Evolutionary conservation across 306 rosid genomes (phyloP).

Genomic region (Inga oerstediana): DNA sequence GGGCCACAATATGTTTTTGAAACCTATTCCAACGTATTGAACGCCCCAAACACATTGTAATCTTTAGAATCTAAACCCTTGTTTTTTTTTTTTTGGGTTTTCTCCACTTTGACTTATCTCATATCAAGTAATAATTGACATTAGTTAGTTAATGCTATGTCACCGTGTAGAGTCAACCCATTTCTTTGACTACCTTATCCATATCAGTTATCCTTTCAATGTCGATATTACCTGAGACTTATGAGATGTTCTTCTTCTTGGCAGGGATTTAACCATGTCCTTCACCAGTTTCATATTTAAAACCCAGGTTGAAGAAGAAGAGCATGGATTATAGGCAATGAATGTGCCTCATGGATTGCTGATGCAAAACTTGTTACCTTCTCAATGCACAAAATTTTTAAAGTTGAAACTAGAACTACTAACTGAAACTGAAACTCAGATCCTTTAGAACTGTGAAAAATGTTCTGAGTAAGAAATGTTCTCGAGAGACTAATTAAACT

Average conservation of each 20-base stretch:
- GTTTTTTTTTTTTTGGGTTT: no score
- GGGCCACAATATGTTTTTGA: no score
- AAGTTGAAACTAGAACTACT: background rate
- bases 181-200: background rate
- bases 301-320: conserved; percentile 41
- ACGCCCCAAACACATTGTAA: no score
- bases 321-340: background rate
- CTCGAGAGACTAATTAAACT: no score
- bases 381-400: background rate
- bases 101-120: no score
- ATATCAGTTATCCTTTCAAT: background rate
- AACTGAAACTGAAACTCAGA: no score
- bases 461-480: no score
- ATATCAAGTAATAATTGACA: no score
- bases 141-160: background rate
- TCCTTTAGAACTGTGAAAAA: no score
- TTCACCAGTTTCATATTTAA: conserved; percentile 78
- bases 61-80: no score
- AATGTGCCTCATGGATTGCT: background rate
- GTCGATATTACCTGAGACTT: background rate
- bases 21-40: no score
- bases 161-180: background rate
- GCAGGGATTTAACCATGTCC: conserved; percentile 73
- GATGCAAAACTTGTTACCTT: background rate
- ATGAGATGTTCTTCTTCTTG: conserved; percentile 19